These are phyloP conservation scores for Aspergillus nomiae DNA, from an alignment of 2,329 filamentous ascomycete genomes.

Conservation along the genomic window DNA sequence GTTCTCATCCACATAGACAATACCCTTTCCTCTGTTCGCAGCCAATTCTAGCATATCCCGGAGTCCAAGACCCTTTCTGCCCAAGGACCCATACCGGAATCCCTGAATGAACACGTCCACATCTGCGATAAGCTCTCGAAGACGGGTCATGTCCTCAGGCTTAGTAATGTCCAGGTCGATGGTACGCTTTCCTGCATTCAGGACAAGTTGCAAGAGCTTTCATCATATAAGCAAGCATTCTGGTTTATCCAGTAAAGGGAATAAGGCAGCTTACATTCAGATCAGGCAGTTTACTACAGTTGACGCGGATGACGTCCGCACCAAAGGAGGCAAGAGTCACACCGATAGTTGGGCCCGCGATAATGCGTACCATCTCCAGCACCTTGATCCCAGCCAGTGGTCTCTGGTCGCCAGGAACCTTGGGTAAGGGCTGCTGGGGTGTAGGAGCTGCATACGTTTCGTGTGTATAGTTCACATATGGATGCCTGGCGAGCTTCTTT, in stretches of 20 bases:
- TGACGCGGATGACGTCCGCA: conserved; percentile 51
- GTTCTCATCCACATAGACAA: conserved; percentile 54
- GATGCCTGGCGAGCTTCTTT: conserved; percentile 43
- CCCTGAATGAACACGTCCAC: conserved; percentile 59
- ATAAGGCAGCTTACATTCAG: conserved; percentile 23
- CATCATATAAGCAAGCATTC: neutral
- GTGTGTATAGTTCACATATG: conserved; percentile 44
- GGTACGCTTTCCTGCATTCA: conserved; percentile 28
- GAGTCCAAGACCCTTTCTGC: conserved; percentile 32
- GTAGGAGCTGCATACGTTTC: conserved; percentile 39
- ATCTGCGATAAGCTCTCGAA: conserved; percentile 48
- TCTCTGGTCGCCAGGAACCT: conserved; percentile 11
- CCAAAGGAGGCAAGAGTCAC: conserved; percentile 47
- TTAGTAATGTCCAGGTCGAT: conserved; percentile 50
- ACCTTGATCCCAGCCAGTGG: conserved; percentile 52
- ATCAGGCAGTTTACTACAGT: conserved; percentile 44
- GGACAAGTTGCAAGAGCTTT: conserved; percentile 24
- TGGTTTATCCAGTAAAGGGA: neutral
- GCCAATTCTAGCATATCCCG: conserved; percentile 45
- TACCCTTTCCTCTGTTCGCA: conserved; percentile 43
- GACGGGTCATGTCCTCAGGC: conserved; percentile 40
- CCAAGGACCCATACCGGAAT: conserved; percentile 51
- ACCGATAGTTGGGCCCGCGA: conserved; percentile 47
- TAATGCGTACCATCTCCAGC: conserved; percentile 45
- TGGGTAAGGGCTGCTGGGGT: conserved; percentile 29